A percentile compares a stretch with the other conserved stretches of the same genome.
Evolutionary conservation across 371 early-diverging fungal species (phyloP).

Genomic region (Choanephora cucurbitarum): DNA sequence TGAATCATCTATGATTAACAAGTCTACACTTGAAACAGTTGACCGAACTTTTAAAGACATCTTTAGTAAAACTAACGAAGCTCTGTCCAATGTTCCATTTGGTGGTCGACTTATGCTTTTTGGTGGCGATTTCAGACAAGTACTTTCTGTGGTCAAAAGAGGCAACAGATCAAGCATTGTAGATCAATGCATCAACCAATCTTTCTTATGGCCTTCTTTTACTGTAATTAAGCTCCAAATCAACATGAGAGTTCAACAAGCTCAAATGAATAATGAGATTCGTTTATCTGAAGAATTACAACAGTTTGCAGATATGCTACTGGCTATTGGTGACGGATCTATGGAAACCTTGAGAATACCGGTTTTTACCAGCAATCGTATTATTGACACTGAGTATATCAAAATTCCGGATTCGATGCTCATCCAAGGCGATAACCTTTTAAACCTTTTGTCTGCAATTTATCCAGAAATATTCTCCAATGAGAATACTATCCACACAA

Average conservation of each 20-base stretch:
- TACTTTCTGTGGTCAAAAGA: constrained; percentile 18
- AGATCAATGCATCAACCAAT: constrained; percentile 9
- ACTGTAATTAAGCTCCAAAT: too few species aligned
- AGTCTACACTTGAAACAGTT: constrained; percentile 24
- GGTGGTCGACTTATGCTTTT: too few species aligned
- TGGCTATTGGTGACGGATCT: constrained; percentile 5
- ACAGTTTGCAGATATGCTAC: constrained; percentile 10
- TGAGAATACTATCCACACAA: too few species aligned
- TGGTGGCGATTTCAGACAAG: too few species aligned
- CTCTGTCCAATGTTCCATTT: constrained; percentile 22
- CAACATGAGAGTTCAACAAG: constrained; percentile 17
- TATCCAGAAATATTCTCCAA: too few species aligned
- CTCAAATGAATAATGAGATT: neutral
- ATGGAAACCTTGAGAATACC: too few species aligned
- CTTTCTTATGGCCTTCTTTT: constrained; percentile 16
- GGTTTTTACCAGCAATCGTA: too few species aligned
- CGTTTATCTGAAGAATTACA: constrained; percentile 1
- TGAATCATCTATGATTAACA: too few species aligned
- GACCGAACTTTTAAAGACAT: constrained; percentile 27
- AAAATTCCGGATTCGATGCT: too few species aligned
- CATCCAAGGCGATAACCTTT: too few species aligned
- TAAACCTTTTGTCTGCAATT: too few species aligned
- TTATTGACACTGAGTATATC: too few species aligned
- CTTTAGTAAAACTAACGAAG: constrained; percentile 9
- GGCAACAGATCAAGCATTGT: constrained; percentile 11